Base-by-base conservation (phyloP, 164 flowering plant genomes). In the Annona squamosa region DNA sequence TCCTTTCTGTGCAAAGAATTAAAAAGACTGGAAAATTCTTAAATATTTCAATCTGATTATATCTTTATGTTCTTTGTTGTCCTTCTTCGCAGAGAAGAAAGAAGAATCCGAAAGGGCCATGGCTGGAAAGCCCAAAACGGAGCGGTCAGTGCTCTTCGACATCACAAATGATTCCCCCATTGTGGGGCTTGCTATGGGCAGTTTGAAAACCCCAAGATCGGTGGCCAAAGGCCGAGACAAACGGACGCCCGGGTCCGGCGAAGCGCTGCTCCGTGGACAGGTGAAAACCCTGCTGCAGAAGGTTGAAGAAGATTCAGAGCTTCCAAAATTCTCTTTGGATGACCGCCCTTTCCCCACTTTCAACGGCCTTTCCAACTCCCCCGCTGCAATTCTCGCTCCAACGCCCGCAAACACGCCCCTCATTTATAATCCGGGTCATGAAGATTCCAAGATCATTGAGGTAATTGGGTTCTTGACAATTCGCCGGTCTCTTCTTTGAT, bases 121-220 rank as follows among this genome's bases (percentile, higher is more conserved):
- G n/a, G 82, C 90, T 57, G 83, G 86, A 72, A 83, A 68, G 1
- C 78, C 71, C 56, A 80, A 82, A 65, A 6, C 74, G 59, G 91
- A 88, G 6, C 81, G 90, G 52, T 81, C 84, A 2, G 93, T 87
- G 0, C 84, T 94, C 16, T 48, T 88, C 18, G 99, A 92, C 46
- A 88, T 94, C 56, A 85, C 97, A 0, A 94, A 94, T 43, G 97
- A 90, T 79, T 94, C 99, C 0, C 99, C 99, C 0, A 91, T 92
- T 48, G 91, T 86, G 52, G 99, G 99, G 57, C 77, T 94, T 17
- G 92, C 97, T 2, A 74, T 48, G 76, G 92, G 86, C 18, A 73
- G 65, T 46, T 59, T 86, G 71, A 79, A 79, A 71, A 89, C 97
- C 52, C 97, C 98, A 10, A 80, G 82, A 4, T 91, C 97, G 1